Base-by-base conservation (phyloP, 2,329 filamentous ascomycete genomes). In the Aspergillus hortae region DNA sequence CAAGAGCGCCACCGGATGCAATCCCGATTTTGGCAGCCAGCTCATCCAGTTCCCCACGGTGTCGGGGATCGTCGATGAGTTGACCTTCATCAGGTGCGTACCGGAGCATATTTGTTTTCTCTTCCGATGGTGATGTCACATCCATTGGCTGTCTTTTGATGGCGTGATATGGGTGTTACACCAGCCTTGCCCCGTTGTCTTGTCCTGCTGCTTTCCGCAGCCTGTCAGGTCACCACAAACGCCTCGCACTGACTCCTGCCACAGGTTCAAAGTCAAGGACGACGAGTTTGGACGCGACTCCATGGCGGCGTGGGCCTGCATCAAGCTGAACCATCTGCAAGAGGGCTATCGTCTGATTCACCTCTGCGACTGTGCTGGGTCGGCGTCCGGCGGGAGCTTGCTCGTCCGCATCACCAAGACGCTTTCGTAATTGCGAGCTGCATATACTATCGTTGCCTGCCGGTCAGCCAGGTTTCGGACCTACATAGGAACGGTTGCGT, bases 251-350 rank as follows among this genome's bases (percentile, higher is more conserved):
- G 32, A 54, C 11, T 2, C 40, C 15, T 10, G 10, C 46, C 27
- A 38, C 50, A 86, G 83, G 60, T 89, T 97, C 77, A 90, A 95
- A 62, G 79, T 97, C 59, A 88, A 91, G 70, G 90, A 97, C 67
- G 88, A 95, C 60, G 88, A 92, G 69, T 82, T 92, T 59, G 85
- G 86, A 4, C 80, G 81, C 56, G 91, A 97, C 64, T 82, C 87
- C 53, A 71, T 96, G 51, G 87, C 90, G 10, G 90, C 88, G 2
- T 97, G 94, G 94, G 85, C 89, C 1, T 96, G 91, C 65, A 86
- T 95, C 61, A 81, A 91, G 36, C 81, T 97, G 19, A 91, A 96
- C 71, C 81, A 91, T 6, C 70, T 96, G 53, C 83, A 84, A 54
- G 75, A 81, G 32, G 92, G 94, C 1, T 88, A 89, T 60, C 80